Base-by-base conservation (phyloP, 73 alveolate species). In the Tetrahymena thermophila region DNA sequence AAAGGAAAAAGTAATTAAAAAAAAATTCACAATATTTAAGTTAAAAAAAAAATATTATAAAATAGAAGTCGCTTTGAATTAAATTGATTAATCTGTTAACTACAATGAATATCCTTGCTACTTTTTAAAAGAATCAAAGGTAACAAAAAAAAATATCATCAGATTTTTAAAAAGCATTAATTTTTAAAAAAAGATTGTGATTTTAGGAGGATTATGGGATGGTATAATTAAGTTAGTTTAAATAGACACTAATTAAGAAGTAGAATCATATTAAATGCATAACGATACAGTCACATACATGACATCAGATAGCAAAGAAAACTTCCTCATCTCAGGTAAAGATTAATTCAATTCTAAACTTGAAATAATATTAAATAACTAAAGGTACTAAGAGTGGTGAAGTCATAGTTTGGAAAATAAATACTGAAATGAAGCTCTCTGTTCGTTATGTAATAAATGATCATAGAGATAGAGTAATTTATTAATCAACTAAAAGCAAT, bases 161-260 rank as follows among this genome's bases (percentile, higher is more conserved):
- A 40, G 11, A 11, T 6, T 40, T 40, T 40, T 5, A 93, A 93
- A 95, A 43, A 19, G 84, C 17, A 94, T 94, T n/a, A 95, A 57
- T 44, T 34, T 23, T 35, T 83, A 57, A 85, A 96, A 34, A 57
- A 96, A 35, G 94, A 96, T 38, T 94, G 96, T 50, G 34, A 85
- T 95, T 15, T 19, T 95, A 23, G 98, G 97, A 93, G 98, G 98
- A 9, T 93, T 58, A 35, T 96, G 96, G 57, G 96, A 93, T 35
- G 98, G 98, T 17, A 93, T 93, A 34, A 8, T 96, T 14, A 43
- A 71, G 42, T 35, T 94, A 23, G 94, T 96, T 31, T 44, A 95
- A 34, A 56, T 93, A 5, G 96, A 94, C 11, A 95, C 94, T 94
- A 93, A 94, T 34, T 34, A 96, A 43, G 94, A 95, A 0, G 93